phyloP scores from a whole-genome alignment of 2,329 filamentous ascomycete species.

The Pseudogymnoascus sp. region DNA sequence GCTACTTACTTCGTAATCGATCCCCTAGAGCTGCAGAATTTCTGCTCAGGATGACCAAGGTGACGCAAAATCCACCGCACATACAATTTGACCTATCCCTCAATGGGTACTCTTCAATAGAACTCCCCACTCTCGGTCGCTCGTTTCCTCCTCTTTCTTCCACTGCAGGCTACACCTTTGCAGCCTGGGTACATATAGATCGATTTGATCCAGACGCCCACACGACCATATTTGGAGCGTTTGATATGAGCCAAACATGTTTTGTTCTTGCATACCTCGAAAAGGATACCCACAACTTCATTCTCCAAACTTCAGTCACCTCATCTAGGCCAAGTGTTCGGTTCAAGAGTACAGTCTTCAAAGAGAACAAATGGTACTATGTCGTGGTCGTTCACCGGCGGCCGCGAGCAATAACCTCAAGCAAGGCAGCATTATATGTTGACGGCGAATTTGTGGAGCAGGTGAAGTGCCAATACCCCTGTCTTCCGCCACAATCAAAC shows the following conservation, averaged over 20 bases:
- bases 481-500: slow-evolving; percentile 57
- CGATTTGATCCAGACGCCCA: slow-evolving; percentile 76
- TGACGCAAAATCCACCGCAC: slow-evolving; percentile 69
- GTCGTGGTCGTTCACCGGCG: slow-evolving; percentile 79
- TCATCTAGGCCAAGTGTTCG: slow-evolving; percentile 81
- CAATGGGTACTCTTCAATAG: slow-evolving; percentile 81
- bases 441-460: slow-evolving; percentile 93
- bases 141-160: slow-evolving; percentile 73
- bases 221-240: slow-evolving; percentile 92
- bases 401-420: slow-evolving; percentile 57
- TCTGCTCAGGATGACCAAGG: slow-evolving; percentile 62
- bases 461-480: slow-evolving; percentile 79
- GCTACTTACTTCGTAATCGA: slow-evolving; percentile 54
- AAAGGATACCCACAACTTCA: slow-evolving; percentile 86
- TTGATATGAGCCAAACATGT: slow-evolving; percentile 84
- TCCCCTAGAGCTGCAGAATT: slow-evolving; percentile 56
- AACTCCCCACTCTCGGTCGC: slow-evolving; percentile 76
- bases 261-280: slow-evolving; percentile 92
- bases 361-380: slow-evolving; percentile 81
- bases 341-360: slow-evolving; percentile 77
- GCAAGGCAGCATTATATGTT: slow-evolving; percentile 81
- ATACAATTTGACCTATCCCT: slow-evolving; percentile 91
- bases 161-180: slow-evolving; percentile 77
- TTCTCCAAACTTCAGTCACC: slow-evolving; percentile 88
- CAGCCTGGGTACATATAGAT: slow-evolving; percentile 83